Percentiles rank a stretch among this genome's conserved stretches.
Evolutionary conservation across 257 asterid species (phyloP).

Genomic region (Solanum megistacrolobum): DNA sequence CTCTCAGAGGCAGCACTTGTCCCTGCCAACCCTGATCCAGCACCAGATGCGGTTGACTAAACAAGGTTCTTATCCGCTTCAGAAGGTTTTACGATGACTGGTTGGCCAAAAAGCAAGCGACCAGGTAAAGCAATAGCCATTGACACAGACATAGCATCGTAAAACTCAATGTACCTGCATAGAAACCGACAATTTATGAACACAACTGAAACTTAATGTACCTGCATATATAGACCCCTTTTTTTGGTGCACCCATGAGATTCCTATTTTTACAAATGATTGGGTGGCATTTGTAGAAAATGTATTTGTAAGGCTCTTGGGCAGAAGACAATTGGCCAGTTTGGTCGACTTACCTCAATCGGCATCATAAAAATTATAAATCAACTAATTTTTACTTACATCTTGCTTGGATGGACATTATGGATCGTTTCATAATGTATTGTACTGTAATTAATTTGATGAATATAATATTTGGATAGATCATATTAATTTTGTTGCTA

Average conservation of each 20-base stretch:
- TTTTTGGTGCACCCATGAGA: neutral
- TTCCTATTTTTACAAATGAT: neutral
- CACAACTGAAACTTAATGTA: neutral
- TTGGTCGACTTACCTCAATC: too few species aligned
- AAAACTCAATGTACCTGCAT: slow-evolving; percentile 89
- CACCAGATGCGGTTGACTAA: slow-evolving; percentile 61
- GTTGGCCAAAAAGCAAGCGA: slow-evolving; percentile 83
- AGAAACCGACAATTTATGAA: neutral
- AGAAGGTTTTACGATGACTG: slow-evolving; percentile 96
- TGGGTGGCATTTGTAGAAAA: neutral
- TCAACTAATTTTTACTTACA: too few species aligned
- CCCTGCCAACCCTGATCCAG: slow-evolving; percentile 65
- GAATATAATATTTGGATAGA: too few species aligned
- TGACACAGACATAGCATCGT: slow-evolving; percentile 94
- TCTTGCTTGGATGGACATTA: too few species aligned
- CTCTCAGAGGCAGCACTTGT: slow-evolving; percentile 91
- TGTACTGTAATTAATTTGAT: too few species aligned
- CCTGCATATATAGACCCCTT: neutral
- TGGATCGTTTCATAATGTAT: too few species aligned
- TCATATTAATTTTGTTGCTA: neutral
- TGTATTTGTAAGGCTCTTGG: too few species aligned
- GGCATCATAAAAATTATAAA: too few species aligned
- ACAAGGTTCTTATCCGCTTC: slow-evolving; percentile 99
- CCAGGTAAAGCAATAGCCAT: slow-evolving; percentile 97
- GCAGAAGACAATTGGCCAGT: too few species aligned